phyloP scores from a whole-genome alignment of 768 basidiomycete species.

The Lepiota subincarnata region DNA sequence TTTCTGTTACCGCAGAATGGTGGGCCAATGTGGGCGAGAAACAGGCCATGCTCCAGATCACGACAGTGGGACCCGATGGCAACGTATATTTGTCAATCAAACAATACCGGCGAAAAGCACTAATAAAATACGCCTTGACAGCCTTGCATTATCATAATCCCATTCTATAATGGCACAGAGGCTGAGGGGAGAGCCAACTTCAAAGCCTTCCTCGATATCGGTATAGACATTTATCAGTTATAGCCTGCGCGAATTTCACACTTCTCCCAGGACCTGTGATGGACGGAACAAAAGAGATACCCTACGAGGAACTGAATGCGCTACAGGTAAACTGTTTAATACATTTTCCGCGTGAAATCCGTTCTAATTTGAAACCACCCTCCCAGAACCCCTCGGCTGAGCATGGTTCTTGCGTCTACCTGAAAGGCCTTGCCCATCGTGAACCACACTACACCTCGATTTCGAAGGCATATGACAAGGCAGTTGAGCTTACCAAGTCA shows the following conservation, averaged over 20 bases:
- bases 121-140: constrained; percentile 13
- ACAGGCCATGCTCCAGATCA: constrained; percentile 27
- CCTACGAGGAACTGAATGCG: constrained; percentile 41
- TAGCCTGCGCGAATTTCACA: too few species aligned
- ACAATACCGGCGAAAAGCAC: too few species aligned
- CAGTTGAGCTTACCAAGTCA: constrained; percentile 22
- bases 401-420: constrained; percentile 37
- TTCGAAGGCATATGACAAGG: constrained; percentile 24
- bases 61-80: too few species aligned
- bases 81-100: too few species aligned
- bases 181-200: constrained; percentile 40
- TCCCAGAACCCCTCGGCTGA: constrained; percentile 30
- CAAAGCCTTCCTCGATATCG: constrained; percentile 42
- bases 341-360: background rate
- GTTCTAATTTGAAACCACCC: too few species aligned
- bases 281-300: constrained; percentile 38
- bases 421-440: constrained; percentile 36
- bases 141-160: constrained; percentile 30
- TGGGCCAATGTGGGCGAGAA: constrained; percentile 32
- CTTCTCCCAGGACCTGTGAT: constrained; percentile 32
- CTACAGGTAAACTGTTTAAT: constrained; percentile 25
- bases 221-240: constrained; percentile 26
- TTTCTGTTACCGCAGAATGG: constrained; percentile 33
- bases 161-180: constrained; percentile 51
- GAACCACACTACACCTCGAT: constrained; percentile 24